phyloP scores from a whole-genome alignment of 441 rosid species.

The Adansonia rubrostipa region DNA sequence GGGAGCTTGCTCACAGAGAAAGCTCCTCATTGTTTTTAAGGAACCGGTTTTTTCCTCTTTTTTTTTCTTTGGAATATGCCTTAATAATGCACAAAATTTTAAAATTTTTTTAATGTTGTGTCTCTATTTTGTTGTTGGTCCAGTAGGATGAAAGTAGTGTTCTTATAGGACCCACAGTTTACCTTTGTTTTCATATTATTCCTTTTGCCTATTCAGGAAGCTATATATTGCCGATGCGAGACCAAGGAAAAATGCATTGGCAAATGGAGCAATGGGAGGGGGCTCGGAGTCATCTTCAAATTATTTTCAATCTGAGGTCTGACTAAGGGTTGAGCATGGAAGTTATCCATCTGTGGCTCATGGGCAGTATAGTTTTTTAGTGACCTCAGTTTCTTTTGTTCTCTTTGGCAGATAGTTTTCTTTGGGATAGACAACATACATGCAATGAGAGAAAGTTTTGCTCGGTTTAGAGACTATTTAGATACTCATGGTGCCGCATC shows the following conservation, averaged over 20 bases:
- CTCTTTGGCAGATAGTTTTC: conserved; percentile 74
- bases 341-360: conserved; percentile 31
- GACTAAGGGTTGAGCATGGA: conserved; percentile 38
- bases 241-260: conserved; percentile 98
- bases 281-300: conserved; percentile 98
- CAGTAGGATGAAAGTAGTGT: conserved; percentile 1
- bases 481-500: conserved; percentile 95
- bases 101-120: conserved; percentile 26
- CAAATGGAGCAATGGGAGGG: conserved; percentile 99
- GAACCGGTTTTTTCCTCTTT: not conserved
- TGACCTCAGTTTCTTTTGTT: conserved; percentile 21
- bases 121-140: conserved; percentile 15
- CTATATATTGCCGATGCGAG: conserved; percentile 98
- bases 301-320: conserved; percentile 94
- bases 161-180: not conserved
- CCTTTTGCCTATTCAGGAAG: conserved; percentile 58
- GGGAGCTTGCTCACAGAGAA: not conserved
- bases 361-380: conserved; percentile 6
- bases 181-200: conserved; percentile 20
- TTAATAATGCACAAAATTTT: not conserved
- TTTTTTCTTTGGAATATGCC: not conserved
- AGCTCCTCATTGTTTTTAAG: conserved; percentile 11
- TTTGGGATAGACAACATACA: conserved; percentile 99
- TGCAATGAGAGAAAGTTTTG: conserved; percentile 98
- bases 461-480: conserved; percentile 93